Percentiles rank a stretch among this genome's conserved stretches.
These are phyloP conservation scores for Tarenaya hassleriana DNA, from an alignment of 345 rosid species.

Conservation along the genomic window DNA sequence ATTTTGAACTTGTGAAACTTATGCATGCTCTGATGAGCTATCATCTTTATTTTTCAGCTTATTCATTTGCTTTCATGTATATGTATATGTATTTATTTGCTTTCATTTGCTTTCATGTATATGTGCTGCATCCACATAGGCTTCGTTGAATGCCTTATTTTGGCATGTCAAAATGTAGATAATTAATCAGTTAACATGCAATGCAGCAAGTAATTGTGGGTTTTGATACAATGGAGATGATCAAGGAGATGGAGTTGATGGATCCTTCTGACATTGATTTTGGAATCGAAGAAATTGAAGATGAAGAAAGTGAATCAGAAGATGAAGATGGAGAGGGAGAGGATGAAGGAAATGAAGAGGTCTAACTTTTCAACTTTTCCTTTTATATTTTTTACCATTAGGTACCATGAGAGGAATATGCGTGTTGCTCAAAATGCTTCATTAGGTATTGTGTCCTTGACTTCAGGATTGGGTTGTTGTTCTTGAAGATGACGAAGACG, in stretches of 20 bases:
- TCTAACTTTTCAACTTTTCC: slow-evolving; percentile 16
- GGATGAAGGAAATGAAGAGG: slow-evolving; percentile 42
- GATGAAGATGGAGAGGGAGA: slow-evolving; percentile 41
- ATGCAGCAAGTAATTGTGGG: slow-evolving; percentile 92
- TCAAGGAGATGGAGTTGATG: slow-evolving; percentile 61
- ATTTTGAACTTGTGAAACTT: neutral
- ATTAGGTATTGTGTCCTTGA: slow-evolving; percentile 16
- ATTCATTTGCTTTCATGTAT: neutral
- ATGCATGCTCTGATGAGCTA: neutral
- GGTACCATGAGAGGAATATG: slow-evolving; percentile 1
- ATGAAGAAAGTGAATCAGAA: slow-evolving; percentile 52
- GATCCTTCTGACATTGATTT: slow-evolving; percentile 66
- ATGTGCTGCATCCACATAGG: neutral
- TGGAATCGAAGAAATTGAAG: slow-evolving; percentile 61
- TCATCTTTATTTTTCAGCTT: neutral
- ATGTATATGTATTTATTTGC: neutral
- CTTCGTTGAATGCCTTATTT: slow-evolving; percentile 4
- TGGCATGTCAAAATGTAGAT: slow-evolving; percentile 3
- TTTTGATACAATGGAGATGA: slow-evolving; percentile 69
- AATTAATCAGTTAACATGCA: slow-evolving; percentile 16
- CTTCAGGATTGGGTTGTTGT: slow-evolving; percentile 67
- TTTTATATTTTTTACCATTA: slow-evolving; percentile 2
- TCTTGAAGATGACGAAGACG: slow-evolving; percentile 58
- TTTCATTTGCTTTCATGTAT: neutral
- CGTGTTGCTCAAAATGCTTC: slow-evolving; percentile 11